These are phyloP conservation scores for Annulohypoxylon stygium DNA, from an alignment of 495 filamentous ascomycete species.

Conservation along the genomic window DNA sequence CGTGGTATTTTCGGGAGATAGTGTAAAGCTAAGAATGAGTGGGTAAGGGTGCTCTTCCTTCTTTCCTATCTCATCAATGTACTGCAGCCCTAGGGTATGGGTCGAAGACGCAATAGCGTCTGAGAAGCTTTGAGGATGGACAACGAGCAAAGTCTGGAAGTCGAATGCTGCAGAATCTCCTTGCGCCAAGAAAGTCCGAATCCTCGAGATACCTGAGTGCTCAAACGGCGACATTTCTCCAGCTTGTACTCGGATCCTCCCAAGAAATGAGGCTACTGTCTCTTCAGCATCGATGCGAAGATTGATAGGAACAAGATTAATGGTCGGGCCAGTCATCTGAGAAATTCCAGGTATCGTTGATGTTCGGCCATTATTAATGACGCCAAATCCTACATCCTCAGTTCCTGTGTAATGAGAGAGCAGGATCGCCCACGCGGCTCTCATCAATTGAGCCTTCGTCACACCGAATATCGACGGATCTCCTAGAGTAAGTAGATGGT, in stretches of 20 bases:
- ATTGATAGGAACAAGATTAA: neutral
- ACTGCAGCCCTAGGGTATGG: neutral
- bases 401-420: neutral
- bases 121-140: constrained; percentile 3
- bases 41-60: neutral
- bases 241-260: neutral
- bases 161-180: neutral
- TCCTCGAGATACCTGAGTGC: neutral
- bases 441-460: neutral
- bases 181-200: neutral
- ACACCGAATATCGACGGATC: neutral
- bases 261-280: neutral
- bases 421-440: neutral
- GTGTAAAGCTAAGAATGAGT: neutral
- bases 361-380: neutral
- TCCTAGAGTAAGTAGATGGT: neutral
- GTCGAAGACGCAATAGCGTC: neutral
- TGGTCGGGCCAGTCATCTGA: neutral
- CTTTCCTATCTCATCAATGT: neutral
- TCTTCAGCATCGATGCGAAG: neutral
- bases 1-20: neutral
- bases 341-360: neutral
- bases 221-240: neutral
- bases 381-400: neutral
- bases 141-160: neutral